Evolutionary conservation across 257 asterid genomes (phyloP).

Genomic region (Gentiana straminea): DNA sequence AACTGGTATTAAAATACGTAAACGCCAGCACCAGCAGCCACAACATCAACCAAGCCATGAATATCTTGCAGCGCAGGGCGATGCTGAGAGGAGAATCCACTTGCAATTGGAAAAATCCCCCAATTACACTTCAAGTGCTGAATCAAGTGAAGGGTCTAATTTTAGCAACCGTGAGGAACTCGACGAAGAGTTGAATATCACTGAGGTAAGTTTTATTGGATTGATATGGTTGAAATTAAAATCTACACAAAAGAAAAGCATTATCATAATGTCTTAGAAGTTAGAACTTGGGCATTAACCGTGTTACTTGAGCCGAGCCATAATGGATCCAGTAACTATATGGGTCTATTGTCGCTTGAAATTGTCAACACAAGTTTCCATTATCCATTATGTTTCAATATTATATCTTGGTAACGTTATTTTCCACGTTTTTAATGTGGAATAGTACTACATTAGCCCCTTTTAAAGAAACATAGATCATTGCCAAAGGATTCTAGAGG

Average conservation of each 20-base stretch:
- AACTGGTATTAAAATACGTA: slow-evolving; percentile 37
- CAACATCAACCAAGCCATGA: slow-evolving; percentile 13
- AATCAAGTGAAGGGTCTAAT: neutral
- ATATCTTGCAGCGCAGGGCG: slow-evolving; percentile 32
- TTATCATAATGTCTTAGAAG: no score
- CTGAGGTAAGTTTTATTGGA: slow-evolving; percentile 7
- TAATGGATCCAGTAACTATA: no score
- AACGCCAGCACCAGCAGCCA: slow-evolving; percentile 16
- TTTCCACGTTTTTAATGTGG: no score
- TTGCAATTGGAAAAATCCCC: slow-evolving; percentile 12
- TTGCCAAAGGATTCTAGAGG: neutral
- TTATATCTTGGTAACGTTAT: no score
- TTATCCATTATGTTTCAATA: neutral
- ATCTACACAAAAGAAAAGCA: neutral
- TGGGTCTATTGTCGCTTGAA: no score
- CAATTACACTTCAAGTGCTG: no score
- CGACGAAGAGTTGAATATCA: neutral
- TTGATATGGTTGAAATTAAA: neutral
- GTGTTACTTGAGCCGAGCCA: no score
- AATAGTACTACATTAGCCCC: no score
- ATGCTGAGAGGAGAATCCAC: slow-evolving; percentile 46
- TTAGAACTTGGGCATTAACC: no score
- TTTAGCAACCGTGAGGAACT: slow-evolving; percentile 1
- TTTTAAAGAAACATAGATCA: slow-evolving; percentile 2
- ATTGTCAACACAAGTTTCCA: neutral